Percentiles rank a stretch among this genome's conserved stretches.
These are phyloP conservation scores for Aspergillus unguis DNA, from an alignment of 2,329 filamentous ascomycete genomes.

Conservation along the genomic window DNA sequence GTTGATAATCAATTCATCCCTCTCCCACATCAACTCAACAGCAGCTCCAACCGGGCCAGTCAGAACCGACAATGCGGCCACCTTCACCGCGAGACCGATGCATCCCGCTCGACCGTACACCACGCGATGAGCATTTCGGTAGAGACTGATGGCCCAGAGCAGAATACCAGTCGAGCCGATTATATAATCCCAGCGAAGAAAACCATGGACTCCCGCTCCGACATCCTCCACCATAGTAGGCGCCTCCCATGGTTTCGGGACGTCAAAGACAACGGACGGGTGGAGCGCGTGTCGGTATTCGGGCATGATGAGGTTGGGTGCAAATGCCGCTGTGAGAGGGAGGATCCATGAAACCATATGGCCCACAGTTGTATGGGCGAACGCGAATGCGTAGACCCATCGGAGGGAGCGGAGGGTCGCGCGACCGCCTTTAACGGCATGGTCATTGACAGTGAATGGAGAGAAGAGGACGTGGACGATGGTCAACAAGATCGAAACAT, in stretches of 20 bases:
- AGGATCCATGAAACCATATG: constrained; percentile 44
- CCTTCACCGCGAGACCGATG: constrained; percentile 33
- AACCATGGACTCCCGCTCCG: constrained; percentile 42
- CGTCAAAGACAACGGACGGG: constrained; percentile 37
- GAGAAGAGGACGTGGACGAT: constrained; percentile 26
- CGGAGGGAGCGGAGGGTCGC: constrained; percentile 34
- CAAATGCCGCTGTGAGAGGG: constrained; percentile 36
- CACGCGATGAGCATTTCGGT: constrained; percentile 28
- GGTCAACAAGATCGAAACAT: constrained; percentile 42
- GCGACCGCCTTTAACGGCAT: constrained; percentile 19
- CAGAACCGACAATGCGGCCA: constrained; percentile 33
- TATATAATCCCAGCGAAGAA: constrained; percentile 51
- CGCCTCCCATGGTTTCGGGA: constrained; percentile 34
- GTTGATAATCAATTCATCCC: constrained; percentile 45
- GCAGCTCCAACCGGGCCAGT: constrained; percentile 46
- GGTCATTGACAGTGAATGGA: constrained; percentile 24
- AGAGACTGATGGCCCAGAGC: constrained; percentile 45
- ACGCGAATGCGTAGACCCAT: constrained; percentile 42
- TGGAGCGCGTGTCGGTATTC: constrained; percentile 35
- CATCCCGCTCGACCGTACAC: constrained; percentile 25
- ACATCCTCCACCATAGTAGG: constrained; percentile 31
- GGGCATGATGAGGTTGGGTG: constrained; percentile 35
- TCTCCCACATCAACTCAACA: constrained; percentile 49
- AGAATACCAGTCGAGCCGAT: constrained; percentile 43
- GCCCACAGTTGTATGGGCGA: constrained; percentile 38